A percentile compares a stretch with the other conserved stretches of the same genome.
Evolutionary conservation across 2,329 filamentous ascomycete species (phyloP).

Genomic region (Decorospora gaudefroyi): DNA sequence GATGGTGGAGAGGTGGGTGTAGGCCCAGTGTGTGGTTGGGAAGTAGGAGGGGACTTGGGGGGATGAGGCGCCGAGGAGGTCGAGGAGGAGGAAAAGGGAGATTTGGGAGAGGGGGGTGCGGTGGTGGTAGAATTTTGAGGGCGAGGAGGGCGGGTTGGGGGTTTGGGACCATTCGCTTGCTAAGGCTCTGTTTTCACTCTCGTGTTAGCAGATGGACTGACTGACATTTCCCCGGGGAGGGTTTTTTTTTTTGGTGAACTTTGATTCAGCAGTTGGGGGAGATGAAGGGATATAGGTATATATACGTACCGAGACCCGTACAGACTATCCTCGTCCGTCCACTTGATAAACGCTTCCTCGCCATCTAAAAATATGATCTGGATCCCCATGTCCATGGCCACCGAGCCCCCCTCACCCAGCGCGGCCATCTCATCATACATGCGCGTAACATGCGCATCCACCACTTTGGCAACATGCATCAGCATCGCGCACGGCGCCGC

Average conservation of each 20-base stretch:
- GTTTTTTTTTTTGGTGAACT: too few relatives aligned
- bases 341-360: constrained; percentile 85
- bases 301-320: constrained; percentile 76
- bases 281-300: background rate
- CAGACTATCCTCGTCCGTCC: constrained; percentile 80
- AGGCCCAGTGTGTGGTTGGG: constrained; percentile 90
- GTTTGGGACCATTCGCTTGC: constrained; percentile 79
- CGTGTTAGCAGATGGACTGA: background rate
- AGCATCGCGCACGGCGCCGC: constrained; percentile 94
- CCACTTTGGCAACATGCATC: constrained; percentile 78
- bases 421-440: constrained; percentile 79
- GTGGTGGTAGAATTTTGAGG: constrained; percentile 58
- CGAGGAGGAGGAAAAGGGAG: constrained; percentile 86
- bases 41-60: constrained; percentile 85
- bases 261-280: too few relatives aligned
- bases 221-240: background rate
- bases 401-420: constrained; percentile 54
- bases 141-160: constrained; percentile 69
- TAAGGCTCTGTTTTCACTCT: constrained; percentile 57
- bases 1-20: constrained; percentile 72
- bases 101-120: constrained; percentile 77
- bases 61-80: constrained; percentile 73
- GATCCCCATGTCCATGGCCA: constrained; percentile 79
- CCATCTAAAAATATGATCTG: constrained; percentile 91
- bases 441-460: constrained; percentile 76